These are phyloP conservation scores for Alternaria sp. DNA, from an alignment of 2,329 filamentous ascomycete species.

Conservation along the genomic window DNA sequence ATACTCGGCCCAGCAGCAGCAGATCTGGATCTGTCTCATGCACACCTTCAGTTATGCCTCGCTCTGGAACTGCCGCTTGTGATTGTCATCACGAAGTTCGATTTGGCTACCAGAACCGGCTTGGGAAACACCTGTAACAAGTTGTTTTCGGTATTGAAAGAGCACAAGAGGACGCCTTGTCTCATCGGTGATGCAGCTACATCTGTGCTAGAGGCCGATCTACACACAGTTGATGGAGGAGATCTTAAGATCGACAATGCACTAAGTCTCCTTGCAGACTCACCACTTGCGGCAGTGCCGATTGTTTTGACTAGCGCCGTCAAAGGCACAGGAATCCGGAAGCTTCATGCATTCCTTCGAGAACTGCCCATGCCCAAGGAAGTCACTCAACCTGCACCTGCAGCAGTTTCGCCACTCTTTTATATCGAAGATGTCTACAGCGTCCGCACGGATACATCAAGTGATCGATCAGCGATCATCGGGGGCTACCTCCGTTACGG, in stretches of 20 bases:
- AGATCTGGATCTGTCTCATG: constrained; percentile 74
- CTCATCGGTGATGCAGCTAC: constrained; percentile 60
- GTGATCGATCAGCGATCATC: constrained; percentile 64
- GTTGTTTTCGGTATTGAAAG: constrained; percentile 79
- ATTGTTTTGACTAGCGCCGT: constrained; percentile 88
- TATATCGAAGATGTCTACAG: constrained; percentile 91
- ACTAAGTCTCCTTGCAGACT: constrained; percentile 58
- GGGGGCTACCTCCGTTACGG: constrained; percentile 86
- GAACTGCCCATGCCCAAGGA: constrained; percentile 69
- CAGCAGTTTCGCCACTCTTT: constrained; percentile 68
- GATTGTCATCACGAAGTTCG: constrained; percentile 88
- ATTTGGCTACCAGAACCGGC: constrained; percentile 76
- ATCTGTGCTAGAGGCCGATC: constrained; percentile 43
- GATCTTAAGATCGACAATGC: constrained; percentile 67
- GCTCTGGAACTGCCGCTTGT: constrained; percentile 78
- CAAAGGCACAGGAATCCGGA: constrained; percentile 79
- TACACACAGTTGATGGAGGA: constrained; percentile 62
- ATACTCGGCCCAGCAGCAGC: constrained; percentile 58
- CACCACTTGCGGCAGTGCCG: constrained; percentile 67
- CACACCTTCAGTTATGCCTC: constrained; percentile 84
- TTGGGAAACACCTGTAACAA: constrained; percentile 74
- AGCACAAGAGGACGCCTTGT: constrained; percentile 72
- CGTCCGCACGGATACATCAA: constrained; percentile 52
- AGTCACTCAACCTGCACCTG: constrained; percentile 44
- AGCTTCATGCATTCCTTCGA: constrained; percentile 80